A percentile compares a stretch with the other conserved stretches of the same genome.
Evolutionary conservation across 1,139 yeast genomes (phyloP).

Genomic region (Meyerozyma carpophila): DNA sequence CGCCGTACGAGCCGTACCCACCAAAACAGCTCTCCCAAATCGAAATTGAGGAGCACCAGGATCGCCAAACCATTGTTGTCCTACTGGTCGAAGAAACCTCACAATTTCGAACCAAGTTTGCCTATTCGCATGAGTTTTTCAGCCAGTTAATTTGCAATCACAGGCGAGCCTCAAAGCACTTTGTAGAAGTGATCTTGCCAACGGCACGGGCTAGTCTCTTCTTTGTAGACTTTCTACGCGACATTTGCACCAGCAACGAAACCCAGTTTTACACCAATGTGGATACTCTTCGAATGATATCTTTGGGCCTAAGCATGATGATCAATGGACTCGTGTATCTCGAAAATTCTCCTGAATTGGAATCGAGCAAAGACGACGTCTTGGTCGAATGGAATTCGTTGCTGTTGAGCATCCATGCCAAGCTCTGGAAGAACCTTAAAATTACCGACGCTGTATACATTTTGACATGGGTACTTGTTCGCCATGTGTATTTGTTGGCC

Average conservation of each 20-base stretch:
- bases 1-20: background rate
- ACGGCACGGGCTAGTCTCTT: background rate
- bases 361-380: slow-evolving; percentile 7
- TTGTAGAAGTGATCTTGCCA: background rate
- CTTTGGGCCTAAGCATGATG: background rate
- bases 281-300: background rate
- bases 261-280: background rate
- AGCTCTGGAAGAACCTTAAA: slow-evolving; percentile 15
- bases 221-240: background rate
- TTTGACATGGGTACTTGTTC: slow-evolving; percentile 26
- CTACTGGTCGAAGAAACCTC: background rate
- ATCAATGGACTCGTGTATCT: background rate
- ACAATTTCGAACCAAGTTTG: background rate
- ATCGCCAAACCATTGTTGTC: background rate
- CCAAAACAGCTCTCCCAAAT: background rate
- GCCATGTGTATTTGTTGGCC: slow-evolving; percentile 20
- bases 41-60: background rate
- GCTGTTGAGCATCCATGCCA: slow-evolving; percentile 18
- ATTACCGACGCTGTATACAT: slow-evolving; percentile 22
- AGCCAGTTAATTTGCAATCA: background rate
- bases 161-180: background rate
- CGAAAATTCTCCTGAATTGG: background rate
- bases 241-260: background rate
- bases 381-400: slow-evolving; percentile 20
- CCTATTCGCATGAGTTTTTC: background rate